phyloP scores from a whole-genome alignment of 139 green algal genomes.

The Mychonastes homosphaera region DNA sequence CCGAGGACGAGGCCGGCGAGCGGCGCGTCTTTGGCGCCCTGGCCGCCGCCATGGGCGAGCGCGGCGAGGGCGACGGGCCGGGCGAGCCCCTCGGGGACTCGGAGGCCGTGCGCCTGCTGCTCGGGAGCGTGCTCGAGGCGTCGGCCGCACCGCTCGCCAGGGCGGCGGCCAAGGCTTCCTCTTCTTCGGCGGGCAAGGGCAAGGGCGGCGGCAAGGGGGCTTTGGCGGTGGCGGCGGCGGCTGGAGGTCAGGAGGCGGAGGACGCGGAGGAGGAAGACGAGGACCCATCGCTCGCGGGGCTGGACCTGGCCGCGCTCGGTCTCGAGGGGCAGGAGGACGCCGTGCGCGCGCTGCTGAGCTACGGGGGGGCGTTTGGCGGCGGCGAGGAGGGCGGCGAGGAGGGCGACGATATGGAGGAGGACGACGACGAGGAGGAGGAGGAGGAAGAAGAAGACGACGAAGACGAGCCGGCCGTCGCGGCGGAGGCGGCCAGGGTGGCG shows the following conservation, averaged over 20 bases:
- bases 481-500: neutral
- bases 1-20: slow-evolving; percentile 7
- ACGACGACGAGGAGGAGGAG: slow-evolving; percentile 8
- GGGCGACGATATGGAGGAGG: slow-evolving; percentile 7
- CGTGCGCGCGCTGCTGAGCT: neutral
- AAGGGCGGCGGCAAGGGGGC: slow-evolving; percentile 4
- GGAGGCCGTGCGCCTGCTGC: no score
- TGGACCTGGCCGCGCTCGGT: slow-evolving; percentile 8
- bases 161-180: neutral
- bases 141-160: no score
- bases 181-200: neutral
- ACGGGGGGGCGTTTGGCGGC: no score
- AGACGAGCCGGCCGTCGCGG: no score
- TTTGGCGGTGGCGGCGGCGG: slow-evolving; percentile 12
- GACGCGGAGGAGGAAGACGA: slow-evolving; percentile 14
- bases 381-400: neutral
- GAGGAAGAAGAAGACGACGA: neutral
- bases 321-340: slow-evolving; percentile 11
- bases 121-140: no score
- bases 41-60: neutral
- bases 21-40: neutral
- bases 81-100: neutral
- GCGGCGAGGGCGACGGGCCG: neutral
- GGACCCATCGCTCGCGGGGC: neutral
- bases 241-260: slow-evolving; percentile 2